Conservation (phyloP, 306 rosid species). For the Carpinus viminea region DNA sequence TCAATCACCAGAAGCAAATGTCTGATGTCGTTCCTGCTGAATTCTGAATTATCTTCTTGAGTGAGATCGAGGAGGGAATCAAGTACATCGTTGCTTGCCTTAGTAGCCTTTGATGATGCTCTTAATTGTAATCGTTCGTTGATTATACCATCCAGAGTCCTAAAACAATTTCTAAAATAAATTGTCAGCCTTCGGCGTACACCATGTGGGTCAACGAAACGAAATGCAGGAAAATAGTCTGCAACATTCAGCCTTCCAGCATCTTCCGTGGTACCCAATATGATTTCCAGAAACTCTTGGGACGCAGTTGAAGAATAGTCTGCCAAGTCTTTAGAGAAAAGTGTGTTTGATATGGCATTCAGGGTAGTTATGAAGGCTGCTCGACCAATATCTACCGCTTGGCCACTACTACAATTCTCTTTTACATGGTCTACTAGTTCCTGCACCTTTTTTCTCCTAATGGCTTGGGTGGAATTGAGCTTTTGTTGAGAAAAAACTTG, state of each 20-base stretch:
- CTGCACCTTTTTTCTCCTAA: background rate
- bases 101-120: background rate
- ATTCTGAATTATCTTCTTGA: background rate
- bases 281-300: background rate
- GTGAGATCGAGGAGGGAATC: slow-evolving; percentile 13
- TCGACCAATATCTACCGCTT: background rate
- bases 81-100: slow-evolving; percentile 19
- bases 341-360: slow-evolving; percentile 3
- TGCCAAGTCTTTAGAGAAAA: slow-evolving; percentile 16
- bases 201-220: slow-evolving; percentile 9
- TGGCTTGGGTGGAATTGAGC: slow-evolving; percentile 2
- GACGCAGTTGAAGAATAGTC: background rate
- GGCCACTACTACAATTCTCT: background rate
- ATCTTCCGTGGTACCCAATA: background rate
- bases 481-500: background rate
- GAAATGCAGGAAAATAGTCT: slow-evolving; percentile 8
- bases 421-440: background rate
- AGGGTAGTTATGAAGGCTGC: background rate
- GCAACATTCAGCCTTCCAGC: background rate
- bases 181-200: background rate
- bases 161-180: background rate
- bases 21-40: background rate
- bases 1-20: background rate
- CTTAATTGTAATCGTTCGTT: slow-evolving; percentile 16
- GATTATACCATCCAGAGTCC: slow-evolving; percentile 6